A percentile compares a stretch with the other conserved stretches of the same genome.
Evolutionary conservation across 495 filamentous ascomycete species (phyloP).

Genomic region (Peziza echinospora): DNA sequence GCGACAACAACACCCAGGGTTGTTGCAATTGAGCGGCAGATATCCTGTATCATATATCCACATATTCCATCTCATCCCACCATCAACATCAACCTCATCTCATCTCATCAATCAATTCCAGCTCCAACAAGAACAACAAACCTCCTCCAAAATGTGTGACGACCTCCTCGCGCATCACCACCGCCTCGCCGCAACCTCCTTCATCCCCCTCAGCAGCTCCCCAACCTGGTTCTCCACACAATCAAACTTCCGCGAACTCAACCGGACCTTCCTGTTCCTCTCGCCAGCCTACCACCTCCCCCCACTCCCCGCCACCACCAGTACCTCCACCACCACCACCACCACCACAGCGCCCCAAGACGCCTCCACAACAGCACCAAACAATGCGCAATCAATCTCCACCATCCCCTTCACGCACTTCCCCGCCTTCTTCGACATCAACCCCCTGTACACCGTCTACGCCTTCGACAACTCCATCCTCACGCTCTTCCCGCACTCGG

Average conservation of each 20-base stretch:
- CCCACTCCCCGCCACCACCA: neutral
- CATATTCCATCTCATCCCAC: too few relatives aligned
- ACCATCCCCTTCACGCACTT: slow-evolving; percentile 3
- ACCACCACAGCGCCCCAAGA: neutral
- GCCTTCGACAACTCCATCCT: slow-evolving; percentile 11
- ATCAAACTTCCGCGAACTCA: too few relatives aligned
- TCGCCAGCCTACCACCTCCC: slow-evolving; percentile 12
- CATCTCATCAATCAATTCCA: too few relatives aligned
- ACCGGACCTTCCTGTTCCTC: too few relatives aligned
- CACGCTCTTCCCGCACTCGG: slow-evolving; percentile 1
- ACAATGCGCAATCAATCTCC: neutral
- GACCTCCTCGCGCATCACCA: slow-evolving; percentile 12
- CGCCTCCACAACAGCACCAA: neutral
- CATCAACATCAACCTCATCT: too few relatives aligned
- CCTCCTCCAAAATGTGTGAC: slow-evolving; percentile 23
- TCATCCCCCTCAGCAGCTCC: slow-evolving; percentile 9
- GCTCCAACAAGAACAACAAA: too few relatives aligned
- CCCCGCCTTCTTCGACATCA: slow-evolving; percentile 11
- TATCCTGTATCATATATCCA: too few relatives aligned
- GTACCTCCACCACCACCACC: neutral
- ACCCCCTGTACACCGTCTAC: slow-evolving; percentile 12
- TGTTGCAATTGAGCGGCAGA: too few relatives aligned
- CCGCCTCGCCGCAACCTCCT: slow-evolving; percentile 10
- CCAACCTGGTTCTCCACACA: slow-evolving; percentile 15
- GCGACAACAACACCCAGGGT: too few relatives aligned